Evolutionary conservation across 2,329 filamentous ascomycete species (phyloP).

Genomic region (Hirsutella minnesotensis): DNA sequence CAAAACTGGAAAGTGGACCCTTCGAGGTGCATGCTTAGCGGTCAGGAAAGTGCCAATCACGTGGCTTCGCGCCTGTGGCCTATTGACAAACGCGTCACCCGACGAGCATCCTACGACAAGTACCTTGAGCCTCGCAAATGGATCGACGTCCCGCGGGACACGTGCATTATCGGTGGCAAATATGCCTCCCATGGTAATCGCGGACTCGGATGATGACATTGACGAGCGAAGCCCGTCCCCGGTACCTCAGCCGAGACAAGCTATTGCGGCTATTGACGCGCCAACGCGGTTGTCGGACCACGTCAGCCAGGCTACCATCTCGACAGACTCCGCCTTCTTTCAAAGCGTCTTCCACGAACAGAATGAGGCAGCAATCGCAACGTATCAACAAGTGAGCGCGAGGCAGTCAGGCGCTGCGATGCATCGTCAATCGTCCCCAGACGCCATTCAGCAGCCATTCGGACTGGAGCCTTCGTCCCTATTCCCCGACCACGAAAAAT

Average conservation of each 20-base stretch:
- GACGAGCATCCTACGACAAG: too few relatives aligned
- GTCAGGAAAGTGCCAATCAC: too few relatives aligned
- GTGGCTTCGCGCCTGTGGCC: too few relatives aligned
- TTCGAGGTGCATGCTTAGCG: too few relatives aligned
- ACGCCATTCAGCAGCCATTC: neutral
- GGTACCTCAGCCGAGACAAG: slow-evolving; percentile 1
- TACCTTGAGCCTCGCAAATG: too few relatives aligned
- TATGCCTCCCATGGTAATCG: slow-evolving; percentile 18
- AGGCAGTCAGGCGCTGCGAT: neutral
- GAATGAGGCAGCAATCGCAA: slow-evolving; percentile 17
- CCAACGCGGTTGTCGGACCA: slow-evolving; percentile 12
- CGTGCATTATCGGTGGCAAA: neutral
- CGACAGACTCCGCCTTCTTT: slow-evolving; percentile 37
- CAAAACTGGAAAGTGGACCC: too few relatives aligned
- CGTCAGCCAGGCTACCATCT: slow-evolving; percentile 21
- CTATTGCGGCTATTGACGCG: slow-evolving; percentile 1
- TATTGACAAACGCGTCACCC: too few relatives aligned
- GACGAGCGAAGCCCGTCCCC: slow-evolving; percentile 9
- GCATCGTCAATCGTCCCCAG: neutral
- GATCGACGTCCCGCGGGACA: neutral
- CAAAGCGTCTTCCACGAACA: slow-evolving; percentile 35
- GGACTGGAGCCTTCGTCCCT: too few relatives aligned
- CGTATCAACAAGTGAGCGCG: slow-evolving; percentile 1
- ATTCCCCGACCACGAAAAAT: too few relatives aligned
- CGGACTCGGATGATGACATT: slow-evolving; percentile 26